A percentile compares a stretch with the other conserved stretches of the same genome.
phyloP scores from a whole-genome alignment of 257 asterid genomes.

The Linderniella brevidens region DNA sequence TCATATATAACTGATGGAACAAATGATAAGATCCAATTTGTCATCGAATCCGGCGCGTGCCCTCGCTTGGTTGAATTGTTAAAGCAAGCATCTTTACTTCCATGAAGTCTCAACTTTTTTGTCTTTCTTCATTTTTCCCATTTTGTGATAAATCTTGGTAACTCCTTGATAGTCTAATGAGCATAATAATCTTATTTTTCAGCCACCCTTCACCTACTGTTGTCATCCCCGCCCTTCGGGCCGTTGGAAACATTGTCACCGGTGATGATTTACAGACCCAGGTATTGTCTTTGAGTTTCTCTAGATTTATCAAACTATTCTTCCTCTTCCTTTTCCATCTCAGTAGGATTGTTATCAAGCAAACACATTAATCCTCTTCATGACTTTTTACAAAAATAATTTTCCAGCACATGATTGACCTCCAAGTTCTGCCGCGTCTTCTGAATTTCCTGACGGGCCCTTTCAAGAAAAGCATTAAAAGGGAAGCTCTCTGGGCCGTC shows the following conservation, averaged over 20 bases:
- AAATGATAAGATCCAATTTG: constrained; percentile 75
- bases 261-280: constrained; percentile 89
- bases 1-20: constrained; percentile 44
- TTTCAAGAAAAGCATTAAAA: constrained; percentile 59
- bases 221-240: constrained; percentile 72
- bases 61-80: constrained; percentile 59
- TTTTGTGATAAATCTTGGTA: neutral
- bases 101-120: neutral
- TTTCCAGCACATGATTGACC: constrained; percentile 39
- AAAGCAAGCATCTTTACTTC: constrained; percentile 31
- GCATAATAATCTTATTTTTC: constrained; percentile 17
- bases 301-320: neutral
- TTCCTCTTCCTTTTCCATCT: no score
- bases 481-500: constrained; percentile 84
- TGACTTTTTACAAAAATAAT: neutral
- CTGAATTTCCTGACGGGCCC: constrained; percentile 38
- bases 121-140: no score
- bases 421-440: constrained; percentile 36
- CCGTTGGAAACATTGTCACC: constrained; percentile 86
- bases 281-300: constrained; percentile 20
- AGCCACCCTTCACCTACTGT: constrained; percentile 78
- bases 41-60: constrained; percentile 72
- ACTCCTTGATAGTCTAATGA: no score
- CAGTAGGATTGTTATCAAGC: no score
- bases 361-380: no score